Evolutionary conservation across 768 basidiomycete genomes (phyloP), one percentile per base, ranked within the genome.

Genomic region (Macrocybe gigantea): DNA sequence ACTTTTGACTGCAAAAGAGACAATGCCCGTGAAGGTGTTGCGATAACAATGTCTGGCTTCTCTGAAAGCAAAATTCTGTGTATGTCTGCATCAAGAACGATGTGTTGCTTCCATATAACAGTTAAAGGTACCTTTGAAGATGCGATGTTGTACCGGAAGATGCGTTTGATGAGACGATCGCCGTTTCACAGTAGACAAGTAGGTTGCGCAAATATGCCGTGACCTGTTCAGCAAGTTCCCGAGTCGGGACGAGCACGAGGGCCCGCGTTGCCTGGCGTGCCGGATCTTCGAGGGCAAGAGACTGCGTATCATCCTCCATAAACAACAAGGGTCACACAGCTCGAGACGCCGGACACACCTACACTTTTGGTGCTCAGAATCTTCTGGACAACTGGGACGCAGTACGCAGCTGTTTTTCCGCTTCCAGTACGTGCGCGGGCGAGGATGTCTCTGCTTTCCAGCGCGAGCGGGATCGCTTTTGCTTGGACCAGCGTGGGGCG

Each of bases 381-480:
- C 64, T 92, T 94, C 63, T 98, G 93, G 0, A 91, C 72, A 22
- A 94, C 68, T 0, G 96, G 96, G 7, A 98, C 75, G 56, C 89
- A 91, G 63, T 99, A 99, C 2, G 96, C 93, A 3, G 88, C 91
- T 0, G 96, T 99, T 71, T 99, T 99, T 22, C 96, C 96, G 49
- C 90, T 93, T 12, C 96, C 96, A 3, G 96, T 99, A 32, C 91
- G 79, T 2, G 96, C 95, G 39, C 91, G 80, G 13, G 94, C 95
- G 32, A 99, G 81, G 46, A 99, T 88, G 64, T 99, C 96, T 33
- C 76, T 73, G 54, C 85, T 83, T 64, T 93, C 88, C 33, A 99
- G 77, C 1, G 94, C 92, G 12, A 95, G 76, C 1, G 95, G 94
- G 41, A 99, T 94, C 3, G 91, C 87, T 62, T 90, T 92, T 7